Base-by-base conservation (phyloP, 2,329 filamentous ascomycete species). In the Cladobotryum mycophilum region DNA sequence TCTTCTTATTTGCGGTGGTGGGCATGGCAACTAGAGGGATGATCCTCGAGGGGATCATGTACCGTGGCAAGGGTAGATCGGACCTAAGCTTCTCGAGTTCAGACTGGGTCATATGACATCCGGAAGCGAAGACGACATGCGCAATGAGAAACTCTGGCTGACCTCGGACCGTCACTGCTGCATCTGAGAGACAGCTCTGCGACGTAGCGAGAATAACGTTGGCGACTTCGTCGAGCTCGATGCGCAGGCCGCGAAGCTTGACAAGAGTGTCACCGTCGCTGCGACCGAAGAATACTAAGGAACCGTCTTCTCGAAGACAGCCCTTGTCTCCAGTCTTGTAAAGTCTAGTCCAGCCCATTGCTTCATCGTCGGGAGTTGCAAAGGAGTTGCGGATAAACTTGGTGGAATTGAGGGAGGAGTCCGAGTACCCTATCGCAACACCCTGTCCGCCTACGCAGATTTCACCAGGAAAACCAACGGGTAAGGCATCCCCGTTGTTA, bases 221-320 rank as follows among this genome's bases (percentile, higher is more conserved):
- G 22, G 59, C 60, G 4, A 67, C 49, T 4, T 80, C 77, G 3
- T 61, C 57, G 1, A 80, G 58, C 13, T 80, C 75, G 17, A 78
- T 68, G 1, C 72, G 65, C 2, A 72, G 46, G 1, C 73, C 73
- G 1, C 65, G 61, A 1, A 78, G 58, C 56, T 78, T 78, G 53
- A 77, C 59, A 38, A 73, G 67, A 1, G 66, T 71, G 47, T 76
- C 71, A 3, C 69, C 70, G 1, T 52, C 60, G 3, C 70, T 66
- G 0, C 73, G 68, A 0, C 70, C 70, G 5, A 64, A 46, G 30
- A 70, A 58, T 1, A 63, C 46, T 0, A 76, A 55, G 0, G 58
- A 53, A 2, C 71, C 71, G 20, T 71, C 63, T 0, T 51, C 17
- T 1, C 48, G 50, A 20, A 72, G 56, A 3, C 61, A 59, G 1